Conservation (phyloP, 169 alveolate genomes). For the Cryptosporidium sp. region DNA sequence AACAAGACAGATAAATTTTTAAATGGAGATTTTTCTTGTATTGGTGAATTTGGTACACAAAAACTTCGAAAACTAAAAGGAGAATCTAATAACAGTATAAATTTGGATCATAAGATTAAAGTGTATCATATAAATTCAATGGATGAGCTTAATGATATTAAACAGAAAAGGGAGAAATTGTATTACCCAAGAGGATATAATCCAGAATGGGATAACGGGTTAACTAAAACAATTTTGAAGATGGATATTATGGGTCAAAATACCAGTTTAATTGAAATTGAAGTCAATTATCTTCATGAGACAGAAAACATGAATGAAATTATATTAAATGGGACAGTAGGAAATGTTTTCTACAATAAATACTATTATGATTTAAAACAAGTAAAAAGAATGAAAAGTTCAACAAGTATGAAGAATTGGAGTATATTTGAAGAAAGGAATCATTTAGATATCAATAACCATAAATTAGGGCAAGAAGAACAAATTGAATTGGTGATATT, state of each 20-base stretch:
- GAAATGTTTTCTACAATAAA: neutral
- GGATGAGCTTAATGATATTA: neutral
- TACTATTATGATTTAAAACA: constrained; percentile 20
- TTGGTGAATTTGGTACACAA: neutral
- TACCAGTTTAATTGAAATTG: neutral
- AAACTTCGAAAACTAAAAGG: constrained; percentile 3
- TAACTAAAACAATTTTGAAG: neutral
- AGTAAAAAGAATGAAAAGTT: neutral
- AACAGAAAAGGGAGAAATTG: neutral
- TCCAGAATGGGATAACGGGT: constrained; percentile 48
- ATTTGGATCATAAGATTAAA: neutral
- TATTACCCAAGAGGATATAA: constrained; percentile 47
- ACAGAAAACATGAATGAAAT: neutral
- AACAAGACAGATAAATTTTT: neutral
- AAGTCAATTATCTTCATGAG: constrained; percentile 23
- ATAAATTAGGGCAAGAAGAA: neutral
- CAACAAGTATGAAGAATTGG: constrained; percentile 11
- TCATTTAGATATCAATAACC: neutral
- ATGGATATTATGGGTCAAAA: constrained; percentile 1
- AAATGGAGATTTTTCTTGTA: neutral
- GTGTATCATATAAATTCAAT: neutral
- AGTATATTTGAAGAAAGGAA: neutral
- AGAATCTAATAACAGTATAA: neutral
- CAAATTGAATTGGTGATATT: constrained; percentile 24
- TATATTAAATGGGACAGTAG: constrained; percentile 19